Base-by-base conservation (phyloP, 768 basidiomycete species). In the Trametopsis cervina region DNA sequence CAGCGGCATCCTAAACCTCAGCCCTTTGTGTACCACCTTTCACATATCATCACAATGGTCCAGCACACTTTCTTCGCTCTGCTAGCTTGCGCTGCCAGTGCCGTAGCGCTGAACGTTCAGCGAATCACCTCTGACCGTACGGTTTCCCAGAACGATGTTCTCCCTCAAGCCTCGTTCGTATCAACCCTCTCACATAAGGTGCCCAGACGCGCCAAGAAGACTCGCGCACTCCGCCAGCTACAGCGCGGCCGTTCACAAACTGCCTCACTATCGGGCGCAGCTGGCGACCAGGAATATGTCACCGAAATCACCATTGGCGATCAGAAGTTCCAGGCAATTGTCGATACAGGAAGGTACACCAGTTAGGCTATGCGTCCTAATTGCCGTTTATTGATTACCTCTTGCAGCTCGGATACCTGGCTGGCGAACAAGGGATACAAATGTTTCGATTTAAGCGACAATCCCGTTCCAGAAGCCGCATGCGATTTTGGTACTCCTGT, bases 361-460 rank as follows among this genome's bases (percentile, higher is more conserved):
- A 9, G 39, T 43, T 40, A 22, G 11, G 9, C 22, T 7, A 7
- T 18, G 17, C 22, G 22, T 9, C 39, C 18, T 17, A 22, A 9
- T 11, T 40, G 22, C 15, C 29, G 22, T 11, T 40, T 40, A 22
- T 9, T 17, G 9, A 17, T 17, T 17, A 9, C 22, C 39, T 7
- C 7, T 22, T 13, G 18, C 24, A 61, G 60, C 29, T 61, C 60
- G 11, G 60, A 61, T 27, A 57, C 57, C 4, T 61, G 55, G 55
- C 52, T 57, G 1, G 46, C 51, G 2, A 46, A 57, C 36, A 44
- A 42, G 15, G 54, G 54, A 25, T 60, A 57, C 54, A 43, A 49
- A 26, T 60, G 59, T 48, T 58, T 60, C 27, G 46, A 54, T 26
- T 38, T 59, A 23, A 29, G 40, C 4, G 47, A 44, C 2, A 47